A percentile compares a stretch with the other conserved stretches of the same genome.
Conservation (phyloP, 495 filamentous ascomycete species). For the Penicillium tannophilum region DNA sequence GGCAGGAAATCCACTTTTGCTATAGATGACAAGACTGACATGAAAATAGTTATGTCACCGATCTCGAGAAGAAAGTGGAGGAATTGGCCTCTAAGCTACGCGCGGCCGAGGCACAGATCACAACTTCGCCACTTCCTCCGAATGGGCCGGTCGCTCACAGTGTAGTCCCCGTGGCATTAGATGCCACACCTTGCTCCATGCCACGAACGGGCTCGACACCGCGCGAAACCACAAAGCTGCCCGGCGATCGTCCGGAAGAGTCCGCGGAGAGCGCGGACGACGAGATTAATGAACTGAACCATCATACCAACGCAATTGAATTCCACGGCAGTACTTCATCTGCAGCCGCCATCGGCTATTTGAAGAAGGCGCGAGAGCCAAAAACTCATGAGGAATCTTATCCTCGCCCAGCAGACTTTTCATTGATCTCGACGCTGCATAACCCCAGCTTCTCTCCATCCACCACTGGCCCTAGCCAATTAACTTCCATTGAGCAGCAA, state of each 20-base stretch:
- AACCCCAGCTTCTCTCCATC: slow-evolving; percentile 43
- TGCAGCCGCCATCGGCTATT: slow-evolving; percentile 36
- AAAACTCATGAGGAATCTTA: slow-evolving; percentile 21
- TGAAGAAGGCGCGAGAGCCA: slow-evolving; percentile 35
- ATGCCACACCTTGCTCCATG: slow-evolving; percentile 37
- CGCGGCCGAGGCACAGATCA: slow-evolving; percentile 24
- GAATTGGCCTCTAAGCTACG: slow-evolving; percentile 36
- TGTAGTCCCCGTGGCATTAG: slow-evolving; percentile 13
- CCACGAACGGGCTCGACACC: slow-evolving; percentile 28
- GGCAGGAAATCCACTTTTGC: background rate
- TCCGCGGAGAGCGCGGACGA: slow-evolving; percentile 32
- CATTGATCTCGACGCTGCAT: slow-evolving; percentile 42
- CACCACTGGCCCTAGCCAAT: slow-evolving; percentile 27
- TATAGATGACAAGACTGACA: background rate
- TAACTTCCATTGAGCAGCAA: slow-evolving; percentile 26
- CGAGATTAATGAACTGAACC: slow-evolving; percentile 41
- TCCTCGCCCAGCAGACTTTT: slow-evolving; percentile 20
- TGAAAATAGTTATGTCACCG: slow-evolving; percentile 32
- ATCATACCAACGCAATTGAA: slow-evolving; percentile 44
- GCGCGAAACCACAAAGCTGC: slow-evolving; percentile 16
- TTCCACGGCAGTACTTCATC: slow-evolving; percentile 46
- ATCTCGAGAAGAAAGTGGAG: slow-evolving; percentile 43
- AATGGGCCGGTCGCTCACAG: slow-evolving; percentile 10
- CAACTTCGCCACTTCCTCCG: slow-evolving; percentile 16
- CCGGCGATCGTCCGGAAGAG: slow-evolving; percentile 26